These are phyloP conservation scores for Cordyceps farinosa DNA, from an alignment of 2,329 filamentous ascomycete species.

Conservation along the genomic window DNA sequence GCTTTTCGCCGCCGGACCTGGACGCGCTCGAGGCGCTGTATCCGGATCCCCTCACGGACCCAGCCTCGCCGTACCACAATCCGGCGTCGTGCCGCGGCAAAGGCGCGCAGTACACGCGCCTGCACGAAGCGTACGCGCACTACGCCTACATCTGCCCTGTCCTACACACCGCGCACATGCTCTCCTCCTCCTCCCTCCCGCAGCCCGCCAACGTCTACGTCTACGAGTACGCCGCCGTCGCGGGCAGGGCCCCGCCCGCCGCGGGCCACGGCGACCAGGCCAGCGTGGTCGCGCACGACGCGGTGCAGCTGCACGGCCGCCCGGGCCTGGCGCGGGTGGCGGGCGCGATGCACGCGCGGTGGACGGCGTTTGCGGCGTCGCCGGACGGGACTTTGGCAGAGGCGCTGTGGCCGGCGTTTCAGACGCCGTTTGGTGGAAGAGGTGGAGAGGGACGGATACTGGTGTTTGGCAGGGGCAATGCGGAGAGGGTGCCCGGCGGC, in stretches of 20 bases:
- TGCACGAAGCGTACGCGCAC: conserved; percentile 60
- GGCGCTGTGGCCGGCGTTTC: conserved; percentile 41
- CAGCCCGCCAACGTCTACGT: conserved; percentile 41
- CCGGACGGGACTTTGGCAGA: conserved; percentile 21
- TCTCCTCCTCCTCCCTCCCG: conserved; percentile 26
- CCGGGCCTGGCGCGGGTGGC: conserved; percentile 38
- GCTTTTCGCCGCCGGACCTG: conserved; percentile 50
- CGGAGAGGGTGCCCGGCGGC: conserved; percentile 42
- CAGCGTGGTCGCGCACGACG: conserved; percentile 42
- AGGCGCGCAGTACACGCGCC: conserved; percentile 54
- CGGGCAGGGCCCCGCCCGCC: conserved; percentile 29
- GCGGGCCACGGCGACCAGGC: conserved; percentile 49
- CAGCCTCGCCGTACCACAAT: conserved; percentile 38
- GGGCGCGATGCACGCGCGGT: conserved; percentile 42
- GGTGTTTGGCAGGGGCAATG: conserved; percentile 59
- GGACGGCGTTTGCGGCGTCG: conserved; percentile 33
- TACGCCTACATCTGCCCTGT: conserved; percentile 64
- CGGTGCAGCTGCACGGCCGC: conserved; percentile 29
- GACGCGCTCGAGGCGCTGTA: conserved; percentile 56
- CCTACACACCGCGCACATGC: conserved; percentile 52
- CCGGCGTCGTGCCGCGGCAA: conserved; percentile 32
- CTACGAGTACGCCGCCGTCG: conserved; percentile 58
- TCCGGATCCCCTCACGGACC: conserved; percentile 49
- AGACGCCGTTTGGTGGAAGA: conserved; percentile 34
- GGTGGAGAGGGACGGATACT: conserved; percentile 38